Conservation (phyloP, 176 grass and related monocot genomes). For the Aegilops speltoides region DNA sequence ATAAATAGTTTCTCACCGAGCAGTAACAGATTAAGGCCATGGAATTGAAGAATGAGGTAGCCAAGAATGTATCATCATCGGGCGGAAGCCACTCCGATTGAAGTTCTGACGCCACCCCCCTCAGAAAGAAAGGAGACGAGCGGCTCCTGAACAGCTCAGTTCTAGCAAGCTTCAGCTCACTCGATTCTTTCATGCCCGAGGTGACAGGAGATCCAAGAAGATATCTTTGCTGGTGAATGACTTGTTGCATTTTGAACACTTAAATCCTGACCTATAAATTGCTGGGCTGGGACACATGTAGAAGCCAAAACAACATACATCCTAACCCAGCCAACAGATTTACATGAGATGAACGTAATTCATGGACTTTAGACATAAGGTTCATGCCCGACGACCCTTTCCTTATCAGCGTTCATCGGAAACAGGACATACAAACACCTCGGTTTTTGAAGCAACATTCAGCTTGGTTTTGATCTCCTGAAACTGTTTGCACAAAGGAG, state of each 20-base stretch:
- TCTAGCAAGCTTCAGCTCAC: constrained; percentile 73
- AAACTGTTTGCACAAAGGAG: too few relatives aligned
- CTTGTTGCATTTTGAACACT: constrained; percentile 76
- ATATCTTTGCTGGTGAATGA: constrained; percentile 84
- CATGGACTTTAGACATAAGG: constrained; percentile 38
- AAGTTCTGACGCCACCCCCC: constrained; percentile 97
- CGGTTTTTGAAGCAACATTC: too few relatives aligned
- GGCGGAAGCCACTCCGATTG: constrained; percentile 81
- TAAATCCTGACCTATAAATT: constrained; percentile 90
- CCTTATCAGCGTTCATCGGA: constrained; percentile 75
- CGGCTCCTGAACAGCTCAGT: constrained; percentile 86
- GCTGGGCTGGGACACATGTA: constrained; percentile 48
- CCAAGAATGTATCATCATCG: constrained; percentile 61
- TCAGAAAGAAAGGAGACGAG: constrained; percentile 82
- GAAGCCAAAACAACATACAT: background rate
- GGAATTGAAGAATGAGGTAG: background rate
- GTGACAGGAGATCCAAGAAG: constrained; percentile 85
- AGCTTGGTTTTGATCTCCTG: too few relatives aligned
- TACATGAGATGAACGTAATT: background rate
- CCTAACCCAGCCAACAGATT: background rate
- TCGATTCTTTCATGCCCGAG: constrained; percentile 85
- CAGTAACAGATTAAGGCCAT: background rate
- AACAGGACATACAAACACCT: constrained; percentile 64
- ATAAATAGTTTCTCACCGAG: background rate
- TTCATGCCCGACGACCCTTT: constrained; percentile 84